Base-by-base conservation (phyloP, 176 grass and related monocot species). In the Cenchrus purpureus region DNA sequence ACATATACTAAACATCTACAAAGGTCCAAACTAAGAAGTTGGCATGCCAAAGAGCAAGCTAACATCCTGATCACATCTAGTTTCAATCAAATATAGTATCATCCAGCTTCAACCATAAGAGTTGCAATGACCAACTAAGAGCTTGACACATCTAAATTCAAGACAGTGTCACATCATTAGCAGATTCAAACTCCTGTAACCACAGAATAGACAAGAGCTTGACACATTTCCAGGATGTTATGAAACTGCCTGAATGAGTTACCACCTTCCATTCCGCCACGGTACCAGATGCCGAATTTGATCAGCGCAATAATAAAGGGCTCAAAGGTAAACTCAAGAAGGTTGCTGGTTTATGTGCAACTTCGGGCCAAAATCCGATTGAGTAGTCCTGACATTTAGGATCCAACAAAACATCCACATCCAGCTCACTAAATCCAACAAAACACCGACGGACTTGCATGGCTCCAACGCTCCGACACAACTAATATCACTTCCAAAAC, bases 371-470 rank as follows among this genome's bases (percentile, higher is more conserved):
- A 66, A 86, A 71, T 78, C 46, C 49, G 59, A 65, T 58, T 66
- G 28, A 60, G 37, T 51, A 80, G 28, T 70, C 77, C 56, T 43
- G 76, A 15, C 61, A 28, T 53, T 12, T 58, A 53, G 69, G 44
- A 83, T 55, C 31, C 20, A 48, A 73, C 74, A 90, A 60, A 82
- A 68, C 78, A 62, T 52, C 74, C 53, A 74, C 65, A 44, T 79
- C 74, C n/a, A 73, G 20, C 57, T 79, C 13, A 32, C 42, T 68
- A n/a, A 73, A 71, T 71, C 68, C 19, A 79, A 31, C 19, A 79
- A 31, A 90, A 74, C 49, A 10, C 15, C 78, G 22, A 19, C 20
- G 10, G 52, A 28, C 31, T 12, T 44, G 20, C 68, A 61, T 54
- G 59, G 61, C 53, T 28, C 65, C 13, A 72, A 54, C 55, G 86